Conservation (phyloP, 441 rosid species). For the Erysimum cheiri region DNA sequence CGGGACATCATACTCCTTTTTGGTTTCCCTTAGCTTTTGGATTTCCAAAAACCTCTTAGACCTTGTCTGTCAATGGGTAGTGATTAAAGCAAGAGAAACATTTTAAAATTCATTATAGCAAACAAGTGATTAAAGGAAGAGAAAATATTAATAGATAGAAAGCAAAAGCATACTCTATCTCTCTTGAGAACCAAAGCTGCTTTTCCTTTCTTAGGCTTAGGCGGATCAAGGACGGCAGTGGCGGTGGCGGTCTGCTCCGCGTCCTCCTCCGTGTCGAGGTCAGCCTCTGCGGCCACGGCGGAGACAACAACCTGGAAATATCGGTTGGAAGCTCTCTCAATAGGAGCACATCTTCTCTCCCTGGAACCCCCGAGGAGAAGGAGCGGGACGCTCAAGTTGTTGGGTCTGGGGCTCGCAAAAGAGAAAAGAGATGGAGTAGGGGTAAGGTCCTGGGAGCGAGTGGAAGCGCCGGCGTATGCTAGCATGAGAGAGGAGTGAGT, state of each 20-base stretch:
- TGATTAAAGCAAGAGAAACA: no score
- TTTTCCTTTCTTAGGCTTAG: constrained; percentile 89
- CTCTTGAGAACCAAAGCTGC: constrained; percentile 86
- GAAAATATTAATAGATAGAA: not conserved
- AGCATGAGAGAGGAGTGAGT: constrained; percentile 60
- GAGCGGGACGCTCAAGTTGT: constrained; percentile 51
- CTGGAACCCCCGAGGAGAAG: constrained; percentile 40
- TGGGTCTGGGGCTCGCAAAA: constrained; percentile 56
- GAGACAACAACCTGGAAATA: constrained; percentile 47
- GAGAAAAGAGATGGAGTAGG: constrained; percentile 56
- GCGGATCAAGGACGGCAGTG: constrained; percentile 51
- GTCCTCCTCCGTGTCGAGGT: constrained; percentile 58
- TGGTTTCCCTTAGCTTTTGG: constrained; percentile 91
- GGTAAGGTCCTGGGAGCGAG: constrained; percentile 58
- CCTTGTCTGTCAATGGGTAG: constrained; percentile 68
- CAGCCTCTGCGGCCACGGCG: constrained; percentile 64
- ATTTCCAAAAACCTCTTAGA: constrained; percentile 99
- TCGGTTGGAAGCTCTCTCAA: constrained; percentile 45
- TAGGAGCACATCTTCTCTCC: constrained; percentile 35
- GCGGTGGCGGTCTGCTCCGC: constrained; percentile 57
- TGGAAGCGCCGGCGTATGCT: constrained; percentile 54
- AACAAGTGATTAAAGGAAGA: no score
- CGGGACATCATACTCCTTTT: constrained; percentile 74
- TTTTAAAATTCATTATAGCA: no score
- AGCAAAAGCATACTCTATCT: constrained; percentile 71